Conservation (phyloP, 768 basidiomycete genomes). For the Lactifluus volemus region DNA sequence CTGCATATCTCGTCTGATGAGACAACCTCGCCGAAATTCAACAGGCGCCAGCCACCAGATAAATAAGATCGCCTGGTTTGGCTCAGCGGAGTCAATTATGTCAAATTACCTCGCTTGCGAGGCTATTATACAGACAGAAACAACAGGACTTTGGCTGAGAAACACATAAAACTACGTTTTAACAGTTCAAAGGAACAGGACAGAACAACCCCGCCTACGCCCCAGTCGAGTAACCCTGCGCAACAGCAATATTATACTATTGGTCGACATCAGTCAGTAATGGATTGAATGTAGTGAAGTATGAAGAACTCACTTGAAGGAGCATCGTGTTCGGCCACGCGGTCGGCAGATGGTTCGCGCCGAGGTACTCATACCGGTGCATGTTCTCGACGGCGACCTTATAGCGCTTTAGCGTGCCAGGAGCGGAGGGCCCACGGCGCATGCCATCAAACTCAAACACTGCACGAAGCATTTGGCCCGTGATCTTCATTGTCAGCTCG, state of each 20-base stretch:
- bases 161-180: background rate
- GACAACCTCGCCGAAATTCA: no score
- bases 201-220: background rate
- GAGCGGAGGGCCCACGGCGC: constrained; percentile 57
- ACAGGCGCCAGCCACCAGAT: no score
- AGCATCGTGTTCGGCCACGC: constrained; percentile 67
- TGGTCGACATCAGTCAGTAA: background rate
- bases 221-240: background rate
- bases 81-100: no score
- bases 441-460: constrained; percentile 51
- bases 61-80: no score
- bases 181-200: background rate
- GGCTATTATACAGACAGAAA: background rate
- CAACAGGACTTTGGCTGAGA: no score
- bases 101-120: background rate
- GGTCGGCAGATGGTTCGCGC: constrained; percentile 35
- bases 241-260: background rate
- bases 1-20: no score
- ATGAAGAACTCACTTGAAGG: constrained; percentile 38
- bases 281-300: background rate
- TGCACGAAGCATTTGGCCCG: constrained; percentile 54
- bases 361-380: constrained; percentile 49
- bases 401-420: constrained; percentile 56
- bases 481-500: constrained; percentile 49
- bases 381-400: constrained; percentile 35